phyloP scores from a whole-genome alignment of 2,329 filamentous ascomycete genomes.

The Cercospora nicotianae region DNA sequence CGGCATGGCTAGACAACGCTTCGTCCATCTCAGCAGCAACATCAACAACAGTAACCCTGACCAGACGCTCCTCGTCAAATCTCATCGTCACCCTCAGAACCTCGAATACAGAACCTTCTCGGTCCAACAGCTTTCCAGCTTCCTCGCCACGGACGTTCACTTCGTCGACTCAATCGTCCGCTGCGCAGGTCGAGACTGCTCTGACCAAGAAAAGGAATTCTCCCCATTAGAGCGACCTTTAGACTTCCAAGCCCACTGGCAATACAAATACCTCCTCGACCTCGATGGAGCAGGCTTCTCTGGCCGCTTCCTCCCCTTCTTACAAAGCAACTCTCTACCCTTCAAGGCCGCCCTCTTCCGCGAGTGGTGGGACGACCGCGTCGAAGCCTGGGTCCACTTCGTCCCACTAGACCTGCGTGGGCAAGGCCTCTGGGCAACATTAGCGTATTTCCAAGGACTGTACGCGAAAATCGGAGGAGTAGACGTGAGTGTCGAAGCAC shows the following conservation, averaged over 20 bases:
- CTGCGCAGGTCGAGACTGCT: slow-evolving; percentile 56
- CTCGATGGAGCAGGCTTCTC: slow-evolving; percentile 69
- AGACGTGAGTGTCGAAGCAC: slow-evolving; percentile 47
- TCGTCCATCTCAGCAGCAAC: slow-evolving; percentile 68
- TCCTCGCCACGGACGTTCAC: slow-evolving; percentile 58
- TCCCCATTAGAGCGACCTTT: slow-evolving; percentile 45
- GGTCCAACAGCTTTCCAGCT: slow-evolving; percentile 54
- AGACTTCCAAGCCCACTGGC: slow-evolving; percentile 60
- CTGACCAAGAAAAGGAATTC: slow-evolving; percentile 55
- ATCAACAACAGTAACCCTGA: slow-evolving; percentile 53
- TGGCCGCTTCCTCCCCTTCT: slow-evolving; percentile 62
- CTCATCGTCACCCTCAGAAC: slow-evolving; percentile 29
- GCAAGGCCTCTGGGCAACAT: slow-evolving; percentile 70
- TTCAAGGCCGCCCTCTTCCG: slow-evolving; percentile 72
- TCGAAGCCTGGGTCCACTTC: slow-evolving; percentile 77
- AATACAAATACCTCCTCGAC: slow-evolving; percentile 70
- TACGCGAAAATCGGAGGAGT: slow-evolving; percentile 39
- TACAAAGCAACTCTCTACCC: slow-evolving; percentile 67
- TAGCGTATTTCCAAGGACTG: slow-evolving; percentile 71
- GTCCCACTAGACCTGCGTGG: slow-evolving; percentile 73
- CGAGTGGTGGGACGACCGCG: slow-evolving; percentile 75
- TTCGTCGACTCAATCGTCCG: slow-evolving; percentile 61
- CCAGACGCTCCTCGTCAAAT: slow-evolving; percentile 59
- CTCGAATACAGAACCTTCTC: slow-evolving; percentile 60
- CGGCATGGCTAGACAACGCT: slow-evolving; percentile 68